A percentile compares a stretch with the other conserved stretches of the same genome.
phyloP scores from a whole-genome alignment of 2,329 filamentous ascomycete species.

The Pochonia chlamydosporia region DNA sequence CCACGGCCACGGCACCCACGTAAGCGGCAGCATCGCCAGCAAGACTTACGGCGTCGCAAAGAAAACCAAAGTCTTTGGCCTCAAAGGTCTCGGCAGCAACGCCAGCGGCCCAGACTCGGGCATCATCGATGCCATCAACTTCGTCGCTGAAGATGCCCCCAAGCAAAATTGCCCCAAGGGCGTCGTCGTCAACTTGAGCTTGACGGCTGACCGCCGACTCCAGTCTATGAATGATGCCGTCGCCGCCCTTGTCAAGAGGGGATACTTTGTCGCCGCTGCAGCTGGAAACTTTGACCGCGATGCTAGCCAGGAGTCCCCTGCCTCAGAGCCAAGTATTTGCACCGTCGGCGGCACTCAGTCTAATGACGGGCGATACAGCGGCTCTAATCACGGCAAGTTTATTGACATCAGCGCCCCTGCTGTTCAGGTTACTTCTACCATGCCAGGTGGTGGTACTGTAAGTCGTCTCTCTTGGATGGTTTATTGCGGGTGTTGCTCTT shows the following conservation, averaged over 20 bases:
- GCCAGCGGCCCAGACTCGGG: slow-evolving; percentile 25
- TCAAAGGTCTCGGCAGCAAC: slow-evolving; percentile 32
- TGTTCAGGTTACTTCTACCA: slow-evolving; percentile 39
- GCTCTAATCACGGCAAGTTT: slow-evolving; percentile 45
- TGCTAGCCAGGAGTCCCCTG: slow-evolving; percentile 39
- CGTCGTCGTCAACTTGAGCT: slow-evolving; percentile 45
- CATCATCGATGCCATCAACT: slow-evolving; percentile 35
- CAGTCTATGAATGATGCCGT: slow-evolving; percentile 40
- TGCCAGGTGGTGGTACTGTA: slow-evolving; percentile 32
- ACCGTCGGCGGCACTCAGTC: slow-evolving; percentile 43
- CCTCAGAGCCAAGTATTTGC: slow-evolving; percentile 40
- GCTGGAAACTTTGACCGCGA: slow-evolving; percentile 45
- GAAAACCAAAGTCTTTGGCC: slow-evolving; percentile 28
- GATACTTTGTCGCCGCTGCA: slow-evolving; percentile 44
- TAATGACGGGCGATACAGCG: slow-evolving; percentile 34
- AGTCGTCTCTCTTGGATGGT: no score
- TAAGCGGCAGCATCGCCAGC: slow-evolving; percentile 26
- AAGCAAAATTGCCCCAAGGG: slow-evolving; percentile 30
- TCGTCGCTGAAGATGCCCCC: slow-evolving; percentile 26
- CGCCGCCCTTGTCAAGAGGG: slow-evolving; percentile 30
- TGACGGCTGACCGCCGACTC: slow-evolving; percentile 38
- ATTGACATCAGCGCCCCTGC: slow-evolving; percentile 49
- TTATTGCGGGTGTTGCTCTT: no score
- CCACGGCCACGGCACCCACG: slow-evolving; percentile 22
- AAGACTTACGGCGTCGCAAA: slow-evolving; percentile 33